Conservation (phyloP, 2,329 filamentous ascomycete genomes). For the Lachnellula cervina region DNA sequence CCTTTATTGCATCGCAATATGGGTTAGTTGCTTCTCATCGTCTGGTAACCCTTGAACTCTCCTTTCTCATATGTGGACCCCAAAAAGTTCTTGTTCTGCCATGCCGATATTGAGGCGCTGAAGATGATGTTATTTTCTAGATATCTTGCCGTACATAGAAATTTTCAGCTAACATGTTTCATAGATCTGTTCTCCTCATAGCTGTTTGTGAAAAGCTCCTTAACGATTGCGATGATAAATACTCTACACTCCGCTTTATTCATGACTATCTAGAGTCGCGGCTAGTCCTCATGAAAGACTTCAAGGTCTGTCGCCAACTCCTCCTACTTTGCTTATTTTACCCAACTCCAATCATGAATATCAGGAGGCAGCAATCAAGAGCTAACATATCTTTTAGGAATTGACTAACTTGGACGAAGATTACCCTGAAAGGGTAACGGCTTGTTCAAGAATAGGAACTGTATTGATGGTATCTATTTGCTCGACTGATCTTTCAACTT, state of each 20-base stretch:
- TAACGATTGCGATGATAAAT: conserved; percentile 22
- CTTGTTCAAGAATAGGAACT: conserved; percentile 55
- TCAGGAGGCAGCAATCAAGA: background rate
- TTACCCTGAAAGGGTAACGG: conserved; percentile 48
- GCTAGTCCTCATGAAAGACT: conserved; percentile 43
- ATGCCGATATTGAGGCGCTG: no score
- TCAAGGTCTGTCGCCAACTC: conserved; percentile 30
- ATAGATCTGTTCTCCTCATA: conserved; percentile 28
- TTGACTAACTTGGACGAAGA: conserved; percentile 50
- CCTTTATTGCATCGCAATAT: no score
- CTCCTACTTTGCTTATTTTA: conserved; percentile 26
- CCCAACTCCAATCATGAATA: background rate
- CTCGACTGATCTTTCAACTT: conserved; percentile 60
- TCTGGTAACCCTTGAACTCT: background rate
- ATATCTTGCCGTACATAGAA: background rate
- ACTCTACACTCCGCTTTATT: conserved; percentile 35
- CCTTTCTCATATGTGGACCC: background rate
- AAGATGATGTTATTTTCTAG: no score
- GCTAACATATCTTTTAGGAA: conserved; percentile 38
- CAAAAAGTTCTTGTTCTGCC: background rate
- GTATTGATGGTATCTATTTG: conserved; percentile 59
- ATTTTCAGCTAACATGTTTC: background rate
- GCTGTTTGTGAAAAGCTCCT: conserved; percentile 27
- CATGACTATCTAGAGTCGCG: conserved; percentile 54
- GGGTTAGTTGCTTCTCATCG: no score